Base-by-base conservation (phyloP, 148 eudicot genomes). In the Mesembryanthemum crystallinum region DNA sequence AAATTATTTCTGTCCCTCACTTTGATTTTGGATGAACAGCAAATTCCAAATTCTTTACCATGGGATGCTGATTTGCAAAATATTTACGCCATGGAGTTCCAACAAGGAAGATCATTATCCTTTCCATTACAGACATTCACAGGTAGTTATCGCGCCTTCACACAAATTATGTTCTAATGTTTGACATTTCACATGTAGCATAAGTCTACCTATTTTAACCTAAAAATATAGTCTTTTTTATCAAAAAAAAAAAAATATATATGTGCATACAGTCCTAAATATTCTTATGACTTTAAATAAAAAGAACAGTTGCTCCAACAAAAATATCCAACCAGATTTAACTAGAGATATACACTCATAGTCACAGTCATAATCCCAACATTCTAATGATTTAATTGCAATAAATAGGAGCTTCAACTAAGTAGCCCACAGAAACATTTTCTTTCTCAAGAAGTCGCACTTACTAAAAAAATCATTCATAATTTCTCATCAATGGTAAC, bases 21-120 rank as follows among this genome's bases (percentile, higher is more conserved):
- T 73, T 52, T 61, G 21, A 43, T 77, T 73, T 64, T 69, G 70
- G 61, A 58, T 67, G 32, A 65, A 35, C 88, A 90, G 90, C 91
- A 88, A 80, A 73, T 88, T 15, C 92, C 88, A 80, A 81, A 71
- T 64, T 71, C 86, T 60, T 62, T 84, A 66, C 84, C 85, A 28
- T 95, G 99, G 99, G 99, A 90, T 32, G 72, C 86, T 47, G 89
- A 90, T 62, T 70, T 88, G 77, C 93, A 87, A 59, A 84, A 82
- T 69, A 73, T 91, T 73, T 90, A 87, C 77, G 69, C 59, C 65
- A 78, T 85, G 83, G 97, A 94, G 76, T 83, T 84, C 78, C 93
- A 86, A 63, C 98, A 86, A 80, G 92, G 84, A 82, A 82, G 82
- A 87, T 78, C 89, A 70, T 57, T 86, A 35, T 63, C 89, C 74